Conservation (phyloP, 176 grass and related monocot species). For the Oryza rufipogon region DNA sequence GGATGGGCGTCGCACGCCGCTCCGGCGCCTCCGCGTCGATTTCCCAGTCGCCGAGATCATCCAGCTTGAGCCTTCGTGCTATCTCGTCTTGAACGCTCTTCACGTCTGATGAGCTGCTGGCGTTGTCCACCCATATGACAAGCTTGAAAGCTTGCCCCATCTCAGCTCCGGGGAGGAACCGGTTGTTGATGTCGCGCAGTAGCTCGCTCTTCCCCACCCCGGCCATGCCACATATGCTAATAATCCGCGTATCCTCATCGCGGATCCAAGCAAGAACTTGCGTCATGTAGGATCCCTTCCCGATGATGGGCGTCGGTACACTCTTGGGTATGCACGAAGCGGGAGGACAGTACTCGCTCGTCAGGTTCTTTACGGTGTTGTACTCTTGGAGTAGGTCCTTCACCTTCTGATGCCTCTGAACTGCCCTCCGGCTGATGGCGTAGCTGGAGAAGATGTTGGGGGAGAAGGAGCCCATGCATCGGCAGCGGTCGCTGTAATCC, state of each 20-base stretch:
- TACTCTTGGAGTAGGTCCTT: background rate
- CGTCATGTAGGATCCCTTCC: background rate
- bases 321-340: background rate
- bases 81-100: constrained; percentile 26
- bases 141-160: background rate
- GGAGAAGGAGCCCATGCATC: background rate
- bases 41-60: background rate
- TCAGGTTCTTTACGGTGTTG: background rate
- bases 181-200: constrained; percentile 40
- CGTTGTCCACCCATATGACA: constrained; percentile 18
- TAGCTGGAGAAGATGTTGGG: constrained; percentile 6
- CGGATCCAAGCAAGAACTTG: background rate
- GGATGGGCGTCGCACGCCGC: constrained; percentile 1
- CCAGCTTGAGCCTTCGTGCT: constrained; percentile 1
- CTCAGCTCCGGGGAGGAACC: constrained; percentile 20
- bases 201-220: constrained; percentile 43
- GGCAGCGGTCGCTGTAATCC: background rate
- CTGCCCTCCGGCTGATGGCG: background rate
- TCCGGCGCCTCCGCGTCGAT: constrained; percentile 1
- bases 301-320: background rate
- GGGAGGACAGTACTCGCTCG: background rate
- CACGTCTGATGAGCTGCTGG: constrained; percentile 17
- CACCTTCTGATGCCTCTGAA: background rate
- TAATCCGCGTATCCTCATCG: background rate
- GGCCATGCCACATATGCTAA: constrained; percentile 44